Conservation (phyloP, 2,329 filamentous ascomycete genomes). For the Colletotrichum orbiculare region DNA sequence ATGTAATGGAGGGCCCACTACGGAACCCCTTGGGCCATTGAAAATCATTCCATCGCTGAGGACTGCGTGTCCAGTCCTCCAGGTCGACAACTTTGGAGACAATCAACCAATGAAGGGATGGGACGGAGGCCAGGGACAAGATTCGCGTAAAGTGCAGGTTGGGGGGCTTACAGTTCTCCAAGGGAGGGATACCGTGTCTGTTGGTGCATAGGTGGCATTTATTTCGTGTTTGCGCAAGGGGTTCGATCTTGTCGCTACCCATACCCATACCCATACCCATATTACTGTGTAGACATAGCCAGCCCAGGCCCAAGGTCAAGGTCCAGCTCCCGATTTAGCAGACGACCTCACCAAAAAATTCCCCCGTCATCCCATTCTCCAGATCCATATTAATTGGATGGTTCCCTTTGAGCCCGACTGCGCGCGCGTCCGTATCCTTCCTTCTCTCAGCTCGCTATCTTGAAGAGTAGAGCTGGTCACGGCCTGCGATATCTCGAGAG, state of each 20-base stretch:
- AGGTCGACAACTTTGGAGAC: neutral
- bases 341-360: conserved; percentile 30
- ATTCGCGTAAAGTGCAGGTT: conserved; percentile 34
- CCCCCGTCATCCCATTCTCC: conserved; percentile 26
- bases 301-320: neutral
- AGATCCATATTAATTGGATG: conserved; percentile 35
- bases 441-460: neutral
- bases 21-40: conserved; percentile 14
- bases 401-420: conserved; percentile 31
- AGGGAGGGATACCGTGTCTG: conserved; percentile 33
- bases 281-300: no score
- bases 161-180: conserved; percentile 4
- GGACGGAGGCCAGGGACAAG: conserved; percentile 6
- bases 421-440: neutral
- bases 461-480: conserved; percentile 25
- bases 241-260: conserved; percentile 3
- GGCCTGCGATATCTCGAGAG: conserved; percentile 8
- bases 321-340: conserved; percentile 32
- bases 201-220: conserved; percentile 39
- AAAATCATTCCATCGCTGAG: conserved; percentile 29
- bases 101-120: conserved; percentile 10
- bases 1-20: conserved; percentile 9
- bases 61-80: conserved; percentile 24
- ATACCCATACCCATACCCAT: neutral
- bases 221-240: conserved; percentile 34